Evolutionary conservation across 1,284 basidiomycete species (phyloP), one percentile per base, ranked within the genome.

Genomic region (Pseudozyma flocculosa): DNA sequence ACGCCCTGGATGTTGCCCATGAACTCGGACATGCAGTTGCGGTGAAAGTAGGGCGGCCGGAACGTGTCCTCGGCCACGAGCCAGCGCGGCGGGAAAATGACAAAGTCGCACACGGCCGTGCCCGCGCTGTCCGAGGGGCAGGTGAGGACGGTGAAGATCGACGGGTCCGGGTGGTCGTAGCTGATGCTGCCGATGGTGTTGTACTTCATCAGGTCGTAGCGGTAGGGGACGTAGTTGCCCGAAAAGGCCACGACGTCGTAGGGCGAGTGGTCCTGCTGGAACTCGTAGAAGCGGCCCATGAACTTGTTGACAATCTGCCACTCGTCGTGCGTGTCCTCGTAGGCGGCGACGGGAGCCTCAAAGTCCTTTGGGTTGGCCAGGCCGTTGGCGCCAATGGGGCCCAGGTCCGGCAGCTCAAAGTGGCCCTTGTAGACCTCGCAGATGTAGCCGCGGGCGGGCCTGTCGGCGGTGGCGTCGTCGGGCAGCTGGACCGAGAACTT

Each of bases 241-340:
- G 36, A 49, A 83, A 84, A 87, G 0, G 86, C 85, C 40, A 88
- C 86, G 26, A 88, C 86, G 68, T 88, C 87, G 74, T 87, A 88
- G 0, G 86, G 86, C 1, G 86, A 86, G 71, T 87, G 85, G 41
- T 85, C 81, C 65, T 87, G 86, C 43, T 79, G 79, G 67, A 84
- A 85, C 8, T 78, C 73, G 70, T 84, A 85, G 15, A 86, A 77
- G 70, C 84, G 79, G 7, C 85, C 85, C 54, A 81, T 80, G 22
- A 87, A 81, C 74, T 84, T 85, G 68, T 58, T 68, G n/a, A 51
- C 40, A 37, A 55, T 59, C 3, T 45, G 40, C 59, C 58, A 72
- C 17, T 82, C 79, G 15, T 79, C 82, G 59, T 85, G 83, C 56
- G 86, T 84, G 45, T 86, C 79, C 50, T 87, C 85, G 72, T 86